Evolutionary conservation across 2,329 filamentous ascomycete species (phyloP).

Genomic region (Lachnellula suecica): DNA sequence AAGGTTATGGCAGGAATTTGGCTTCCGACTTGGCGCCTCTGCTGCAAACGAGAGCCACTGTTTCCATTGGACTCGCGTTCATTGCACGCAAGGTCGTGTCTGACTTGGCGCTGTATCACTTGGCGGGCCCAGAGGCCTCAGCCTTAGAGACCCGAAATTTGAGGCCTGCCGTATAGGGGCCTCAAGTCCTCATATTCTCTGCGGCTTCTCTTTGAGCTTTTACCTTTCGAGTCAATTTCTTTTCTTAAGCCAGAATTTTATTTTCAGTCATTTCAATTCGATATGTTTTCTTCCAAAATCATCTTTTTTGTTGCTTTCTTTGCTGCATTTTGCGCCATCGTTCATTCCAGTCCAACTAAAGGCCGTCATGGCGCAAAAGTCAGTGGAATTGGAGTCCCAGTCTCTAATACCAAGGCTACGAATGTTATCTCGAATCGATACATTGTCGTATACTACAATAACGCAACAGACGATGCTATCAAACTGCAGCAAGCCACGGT

Average conservation of each 20-base stretch:
- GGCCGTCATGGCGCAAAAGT: conserved; percentile 5
- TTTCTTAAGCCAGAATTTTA: too few species aligned
- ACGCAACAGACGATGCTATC: conserved; percentile 48
- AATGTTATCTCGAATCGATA: conserved; percentile 56
- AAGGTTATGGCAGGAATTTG: too few species aligned
- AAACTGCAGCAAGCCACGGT: conserved; percentile 48
- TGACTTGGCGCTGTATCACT: conserved; percentile 20
- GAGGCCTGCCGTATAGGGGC: too few species aligned
- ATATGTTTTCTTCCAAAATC: neutral
- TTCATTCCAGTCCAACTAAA: conserved; percentile 2
- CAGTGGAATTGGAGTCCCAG: conserved; percentile 39
- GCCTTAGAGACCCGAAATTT: too few species aligned
- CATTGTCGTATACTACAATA: conserved; percentile 63
- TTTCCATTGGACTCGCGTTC: neutral
- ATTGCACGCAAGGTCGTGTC: too few species aligned
- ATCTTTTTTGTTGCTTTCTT: conserved; percentile 7
- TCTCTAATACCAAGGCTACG: conserved; percentile 48
- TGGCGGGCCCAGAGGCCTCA: too few species aligned
- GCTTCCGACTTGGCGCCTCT: too few species aligned
- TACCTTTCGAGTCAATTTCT: neutral
- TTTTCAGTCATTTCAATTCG: conserved; percentile 1
- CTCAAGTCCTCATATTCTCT: neutral
- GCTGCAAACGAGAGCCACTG: conserved; percentile 1
- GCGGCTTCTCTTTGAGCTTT: neutral
- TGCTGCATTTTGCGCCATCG: conserved; percentile 5